Base-by-base conservation (phyloP, 257 asterid species). In the Penstemon newberryi region DNA sequence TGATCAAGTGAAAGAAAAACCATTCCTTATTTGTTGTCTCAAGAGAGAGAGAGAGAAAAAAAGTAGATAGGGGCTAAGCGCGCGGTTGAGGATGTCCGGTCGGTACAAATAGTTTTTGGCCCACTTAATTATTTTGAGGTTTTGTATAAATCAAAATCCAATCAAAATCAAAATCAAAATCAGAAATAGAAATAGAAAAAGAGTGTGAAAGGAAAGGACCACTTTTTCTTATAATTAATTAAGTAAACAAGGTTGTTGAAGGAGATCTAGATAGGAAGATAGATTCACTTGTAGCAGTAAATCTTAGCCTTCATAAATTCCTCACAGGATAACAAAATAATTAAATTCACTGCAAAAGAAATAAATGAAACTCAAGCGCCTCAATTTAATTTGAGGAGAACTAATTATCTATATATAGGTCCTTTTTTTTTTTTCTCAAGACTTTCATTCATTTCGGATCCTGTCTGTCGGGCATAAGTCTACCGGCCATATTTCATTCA, bases 31-130 rank as follows among this genome's bases (percentile, higher is more conserved):
- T 25, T 25, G 33, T 25, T 25, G 33, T 25, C 33, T 25, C 33
- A 25, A 25, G 33, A 25, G 33, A 2, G 1, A 25, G 33, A 25
- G 33, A 25, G 33, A 25, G 2, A 25, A 25, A 25, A 25, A 25
- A 1, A 25, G 33, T 25, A 25, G 33, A 25, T 1, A 25, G 33
- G 33, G 1, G 33, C 33, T 25, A 25, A 25, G 33, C 33, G 33
- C 33, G 33, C 39, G 60, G 64, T 69, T 49, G 59, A 41, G 71
- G 51, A 43, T 70, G 77, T 77, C 77, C 79, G 73, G 81, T 77
- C 70, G 69, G 82, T 73, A 74, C 79, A 73, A 70, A 63, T 53
- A 37, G 42, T 2, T 50, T 80, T 70, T 42, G 85, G 74, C 73
- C 80, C 73, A 73, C 73, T 50, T 15, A 68, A 11, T 67, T 4